These are phyloP conservation scores for Debaryomycetaceae sp. DNA, from an alignment of 1,139 yeast genomes.

Conservation along the genomic window DNA sequence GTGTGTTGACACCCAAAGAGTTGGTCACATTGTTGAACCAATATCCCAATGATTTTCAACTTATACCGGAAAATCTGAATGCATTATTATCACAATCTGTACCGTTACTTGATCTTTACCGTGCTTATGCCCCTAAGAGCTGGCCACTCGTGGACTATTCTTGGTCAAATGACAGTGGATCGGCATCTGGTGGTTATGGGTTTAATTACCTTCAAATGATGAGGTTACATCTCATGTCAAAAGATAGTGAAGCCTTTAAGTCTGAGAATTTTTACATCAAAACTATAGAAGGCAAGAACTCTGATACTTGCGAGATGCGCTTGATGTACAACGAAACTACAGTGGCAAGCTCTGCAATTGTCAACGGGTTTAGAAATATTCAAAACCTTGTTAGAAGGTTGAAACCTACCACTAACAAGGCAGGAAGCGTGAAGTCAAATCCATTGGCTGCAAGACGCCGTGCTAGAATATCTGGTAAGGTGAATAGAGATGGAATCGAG, in stretches of 20 bases:
- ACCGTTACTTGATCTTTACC: constrained; percentile 23
- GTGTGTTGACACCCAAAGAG: constrained; percentile 91
- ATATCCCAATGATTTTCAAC: constrained; percentile 20
- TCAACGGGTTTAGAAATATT: constrained; percentile 91
- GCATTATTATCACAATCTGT: constrained; percentile 8
- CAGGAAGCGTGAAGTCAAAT: constrained; percentile 20
- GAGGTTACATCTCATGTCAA: constrained; percentile 24
- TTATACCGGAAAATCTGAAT: constrained; percentile 16
- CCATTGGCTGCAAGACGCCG: constrained; percentile 43
- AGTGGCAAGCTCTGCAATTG: constrained; percentile 68
- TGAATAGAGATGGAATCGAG: constrained; percentile 22
- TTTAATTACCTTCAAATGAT: constrained; percentile 49
- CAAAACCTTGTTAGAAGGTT: constrained; percentile 87
- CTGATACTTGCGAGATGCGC: constrained; percentile 70
- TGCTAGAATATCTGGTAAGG: constrained; percentile 26
- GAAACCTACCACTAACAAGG: constrained; percentile 37
- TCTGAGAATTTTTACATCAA: constrained; percentile 19
- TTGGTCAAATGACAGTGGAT: constrained; percentile 76
- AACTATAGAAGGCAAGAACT: constrained; percentile 60
- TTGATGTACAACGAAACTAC: constrained; percentile 33
- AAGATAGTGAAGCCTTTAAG: constrained; percentile 17
- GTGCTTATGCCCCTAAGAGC: constrained; percentile 40
- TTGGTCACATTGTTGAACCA: constrained; percentile 68
- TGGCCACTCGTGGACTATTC: constrained; percentile 59
- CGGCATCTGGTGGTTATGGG: constrained; percentile 90